Evolutionary conservation across 2,329 filamentous ascomycete genomes (phyloP), one percentile per base, ranked within the genome.

Genomic region (Aurifilum marmelostoma): DNA sequence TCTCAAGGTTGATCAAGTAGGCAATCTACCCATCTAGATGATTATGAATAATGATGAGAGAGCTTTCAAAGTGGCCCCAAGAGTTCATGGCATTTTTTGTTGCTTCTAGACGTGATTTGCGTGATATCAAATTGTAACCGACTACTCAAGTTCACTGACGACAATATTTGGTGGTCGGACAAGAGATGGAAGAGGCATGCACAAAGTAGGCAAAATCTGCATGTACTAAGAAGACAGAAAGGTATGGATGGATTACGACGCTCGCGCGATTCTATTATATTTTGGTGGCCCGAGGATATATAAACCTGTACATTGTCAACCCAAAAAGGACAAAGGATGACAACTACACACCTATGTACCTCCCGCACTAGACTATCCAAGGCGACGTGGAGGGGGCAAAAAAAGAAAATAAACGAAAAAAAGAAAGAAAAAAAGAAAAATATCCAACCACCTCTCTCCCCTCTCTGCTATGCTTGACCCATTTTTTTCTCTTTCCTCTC

Each of bases 1-100:
- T n/a, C n/a, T n/a, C 27, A 4, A 56, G 43, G 43, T 47, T 47
- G 43, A 47, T 47, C n/a, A 47, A 47, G 43, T 65, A 39, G 32
- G 50, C 47, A 24, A 64, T 47, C 43, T 47, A 34, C n/a, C n/a
- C n/a, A 43, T 56, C 52, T 56, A 29, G 52, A 29, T 56, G 50
- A 37, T 50, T 43, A 39, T 56, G 50, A 65, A 37, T 29, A 27
- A 65, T 24, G n/a, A 37, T 24, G 27, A 65, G 56, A 56, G 21
- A 64, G 32, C 43, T 59, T 12, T 18, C 18, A 7, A 59, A 59
- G 16, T 16, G 52, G 29, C 14, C n/a, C 8, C 4, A 32, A 29
- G 27, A 56, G 29, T n/a, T n/a, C 3, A n/a, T n/a, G 6, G 3
- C 27, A 29, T 18, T 16, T 29, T 29, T 4, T 7, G 52, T 14